Percentiles rank a stretch among this genome's conserved stretches.
phyloP scores from a whole-genome alignment of 2,329 filamentous ascomycete genomes.

The Arthrobotrys megalospora region DNA sequence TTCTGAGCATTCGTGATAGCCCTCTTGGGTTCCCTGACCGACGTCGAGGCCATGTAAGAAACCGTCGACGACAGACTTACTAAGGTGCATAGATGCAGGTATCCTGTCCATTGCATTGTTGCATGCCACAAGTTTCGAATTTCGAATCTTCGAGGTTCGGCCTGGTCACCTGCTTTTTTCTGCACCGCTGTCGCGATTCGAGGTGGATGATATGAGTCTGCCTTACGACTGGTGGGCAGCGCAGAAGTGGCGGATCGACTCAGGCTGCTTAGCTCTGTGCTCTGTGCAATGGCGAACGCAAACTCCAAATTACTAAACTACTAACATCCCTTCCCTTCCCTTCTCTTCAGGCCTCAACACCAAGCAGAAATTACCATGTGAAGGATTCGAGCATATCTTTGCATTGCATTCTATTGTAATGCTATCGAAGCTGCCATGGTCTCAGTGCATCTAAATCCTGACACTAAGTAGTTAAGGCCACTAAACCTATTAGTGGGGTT shows the following conservation, averaged over 20 bases:
- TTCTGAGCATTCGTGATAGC: not conserved
- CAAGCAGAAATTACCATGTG: slow-evolving; percentile 8
- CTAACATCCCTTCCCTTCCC: too few species aligned
- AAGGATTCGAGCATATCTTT: slow-evolving; percentile 38
- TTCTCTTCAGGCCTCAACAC: slow-evolving; percentile 20
- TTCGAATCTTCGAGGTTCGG: slow-evolving; percentile 16
- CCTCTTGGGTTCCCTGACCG: slow-evolving; percentile 6
- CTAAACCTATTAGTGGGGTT: not conserved
- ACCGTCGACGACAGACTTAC: slow-evolving; percentile 17
- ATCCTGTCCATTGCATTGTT: slow-evolving; percentile 31
- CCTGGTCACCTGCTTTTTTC: slow-evolving; percentile 39
- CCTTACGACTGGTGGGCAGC: slow-evolving; percentile 35
- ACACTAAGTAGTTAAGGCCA: not conserved
- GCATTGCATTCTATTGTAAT: slow-evolving; percentile 25
- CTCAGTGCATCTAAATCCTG: slow-evolving; percentile 8
- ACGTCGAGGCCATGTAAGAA: slow-evolving; percentile 19
- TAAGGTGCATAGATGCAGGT: slow-evolving; percentile 20
- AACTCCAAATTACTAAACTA: slow-evolving; percentile 22
- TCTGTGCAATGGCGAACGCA: slow-evolving; percentile 20
- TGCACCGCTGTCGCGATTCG: slow-evolving; percentile 19
- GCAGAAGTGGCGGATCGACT: slow-evolving; percentile 38
- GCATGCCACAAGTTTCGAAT: slow-evolving; percentile 47
- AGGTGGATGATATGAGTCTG: slow-evolving; percentile 51
- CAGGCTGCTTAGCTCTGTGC: too few species aligned
- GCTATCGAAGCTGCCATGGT: not conserved